These are phyloP conservation scores for Colletotrichum lindemuthianum DNA, from an alignment of 2,329 filamentous ascomycete genomes.

Conservation along the genomic window DNA sequence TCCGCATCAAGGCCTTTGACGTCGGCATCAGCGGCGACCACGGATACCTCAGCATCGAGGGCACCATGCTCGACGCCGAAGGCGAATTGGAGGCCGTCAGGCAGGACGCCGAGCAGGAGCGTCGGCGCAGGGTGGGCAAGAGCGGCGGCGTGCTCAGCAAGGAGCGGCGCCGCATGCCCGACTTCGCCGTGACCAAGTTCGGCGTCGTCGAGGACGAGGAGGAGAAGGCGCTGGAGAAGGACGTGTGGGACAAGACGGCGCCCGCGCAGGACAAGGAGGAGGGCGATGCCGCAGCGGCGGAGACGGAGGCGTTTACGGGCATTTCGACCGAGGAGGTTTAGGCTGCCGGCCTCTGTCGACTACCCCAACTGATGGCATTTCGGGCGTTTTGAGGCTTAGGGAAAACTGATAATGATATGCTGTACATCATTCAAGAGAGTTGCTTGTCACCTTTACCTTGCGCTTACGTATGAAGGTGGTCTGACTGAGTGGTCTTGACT, in stretches of 20 bases:
- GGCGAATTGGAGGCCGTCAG: slow-evolving; percentile 68
- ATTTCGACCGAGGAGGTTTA: slow-evolving; percentile 33
- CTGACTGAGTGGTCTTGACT: too few relatives aligned
- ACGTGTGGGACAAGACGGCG: slow-evolving; percentile 36
- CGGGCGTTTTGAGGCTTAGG: slow-evolving; percentile 33
- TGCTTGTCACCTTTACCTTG: too few relatives aligned
- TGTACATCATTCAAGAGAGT: slow-evolving; percentile 17
- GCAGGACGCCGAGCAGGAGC: slow-evolving; percentile 61
- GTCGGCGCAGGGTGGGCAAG: slow-evolving; percentile 44
- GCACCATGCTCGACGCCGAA: slow-evolving; percentile 79
- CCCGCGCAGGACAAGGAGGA: slow-evolving; percentile 18
- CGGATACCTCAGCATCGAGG: slow-evolving; percentile 86
- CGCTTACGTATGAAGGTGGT: too few relatives aligned
- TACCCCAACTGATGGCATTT: slow-evolving; percentile 18
- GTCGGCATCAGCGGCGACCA: slow-evolving; percentile 78
- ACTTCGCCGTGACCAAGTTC: slow-evolving; percentile 68
- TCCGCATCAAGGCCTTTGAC: slow-evolving; percentile 87
- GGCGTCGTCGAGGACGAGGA: slow-evolving; percentile 58
- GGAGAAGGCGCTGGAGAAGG: slow-evolving; percentile 40
- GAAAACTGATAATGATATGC: slow-evolving; percentile 31
- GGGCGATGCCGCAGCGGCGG: neutral
- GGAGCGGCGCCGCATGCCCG: slow-evolving; percentile 54
- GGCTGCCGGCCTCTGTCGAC: slow-evolving; percentile 4
- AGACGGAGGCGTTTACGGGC: slow-evolving; percentile 27
- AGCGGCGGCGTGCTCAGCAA: slow-evolving; percentile 35